phyloP scores from a whole-genome alignment of 257 asterid species.

The Echites panduratus region DNA sequence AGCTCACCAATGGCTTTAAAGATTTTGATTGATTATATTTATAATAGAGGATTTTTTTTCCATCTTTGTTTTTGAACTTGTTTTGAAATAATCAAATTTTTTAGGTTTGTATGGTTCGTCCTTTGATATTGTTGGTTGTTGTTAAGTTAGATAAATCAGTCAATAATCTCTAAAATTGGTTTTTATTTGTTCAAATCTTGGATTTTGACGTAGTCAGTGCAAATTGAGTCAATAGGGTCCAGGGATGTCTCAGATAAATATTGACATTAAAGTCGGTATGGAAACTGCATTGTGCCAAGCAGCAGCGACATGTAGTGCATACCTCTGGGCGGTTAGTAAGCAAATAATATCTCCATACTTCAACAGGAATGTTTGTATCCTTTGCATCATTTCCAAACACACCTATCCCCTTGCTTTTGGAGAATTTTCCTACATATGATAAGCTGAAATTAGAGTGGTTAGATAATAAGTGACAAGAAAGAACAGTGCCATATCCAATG shows the following conservation, averaged over 20 bases:
- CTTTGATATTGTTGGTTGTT: no score
- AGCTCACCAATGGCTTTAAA: no score
- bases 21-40: no score
- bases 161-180: no score
- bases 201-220: no score
- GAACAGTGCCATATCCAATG: not conserved
- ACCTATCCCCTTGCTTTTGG: slow-evolving; percentile 89
- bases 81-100: no score
- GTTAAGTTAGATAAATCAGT: no score
- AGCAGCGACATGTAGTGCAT: slow-evolving; percentile 22
- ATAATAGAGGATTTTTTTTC: no score
- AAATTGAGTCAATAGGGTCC: not conserved
- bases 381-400: slow-evolving; percentile 96
- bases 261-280: not conserved
- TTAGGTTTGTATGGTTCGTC: no score
- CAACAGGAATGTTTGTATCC: slow-evolving; percentile 83
- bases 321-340: slow-evolving; percentile 97
- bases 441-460: not conserved
- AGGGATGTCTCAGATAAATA: not conserved
- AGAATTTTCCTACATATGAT: slow-evolving; percentile 65
- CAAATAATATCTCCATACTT: slow-evolving; percentile 97
- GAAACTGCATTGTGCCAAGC: not conserved
- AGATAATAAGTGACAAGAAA: not conserved
- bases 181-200: no score
- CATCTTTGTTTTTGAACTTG: no score